phyloP scores from a whole-genome alignment of 768 basidiomycete genomes.

The Phlebiopsis gigantea region DNA sequence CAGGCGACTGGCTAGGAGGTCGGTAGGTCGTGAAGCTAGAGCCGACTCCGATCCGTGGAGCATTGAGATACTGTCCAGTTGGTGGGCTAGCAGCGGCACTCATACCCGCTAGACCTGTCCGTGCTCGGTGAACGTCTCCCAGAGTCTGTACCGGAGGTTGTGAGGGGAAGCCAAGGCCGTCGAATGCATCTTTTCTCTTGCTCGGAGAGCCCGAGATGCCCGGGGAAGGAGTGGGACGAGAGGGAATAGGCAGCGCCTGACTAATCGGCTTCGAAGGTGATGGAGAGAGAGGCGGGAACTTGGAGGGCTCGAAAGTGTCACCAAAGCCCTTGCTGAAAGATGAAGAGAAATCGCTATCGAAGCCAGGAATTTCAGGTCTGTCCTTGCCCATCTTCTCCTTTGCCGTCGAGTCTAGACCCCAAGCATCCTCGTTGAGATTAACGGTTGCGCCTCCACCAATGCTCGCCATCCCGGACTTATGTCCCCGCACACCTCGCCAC shows the following conservation, averaged over 20 bases:
- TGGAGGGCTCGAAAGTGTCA: slow-evolving; percentile 45
- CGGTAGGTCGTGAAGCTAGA: slow-evolving; percentile 22
- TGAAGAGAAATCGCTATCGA: slow-evolving; percentile 21
- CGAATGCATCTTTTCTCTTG: slow-evolving; percentile 64
- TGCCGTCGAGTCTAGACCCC: slow-evolving; percentile 17
- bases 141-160: slow-evolving; percentile 57
- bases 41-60: slow-evolving; percentile 13
- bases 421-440: slow-evolving; percentile 24
- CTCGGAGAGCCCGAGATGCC: slow-evolving; percentile 16
- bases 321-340: slow-evolving; percentile 43
- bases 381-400: slow-evolving; percentile 8
- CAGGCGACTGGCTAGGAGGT: slow-evolving; percentile 21
- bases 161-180: slow-evolving; percentile 58
- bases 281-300: slow-evolving; percentile 6
- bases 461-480: slow-evolving; percentile 24
- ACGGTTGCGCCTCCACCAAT: slow-evolving; percentile 11
- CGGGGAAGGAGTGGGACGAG: slow-evolving; percentile 14
- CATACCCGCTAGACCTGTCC: slow-evolving; percentile 54
- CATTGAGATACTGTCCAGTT: slow-evolving; percentile 10
- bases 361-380: slow-evolving; percentile 11
- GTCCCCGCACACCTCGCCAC: slow-evolving; percentile 20
- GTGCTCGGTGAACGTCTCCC: slow-evolving; percentile 67
- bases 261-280: neutral
- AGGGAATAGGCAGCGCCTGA: slow-evolving; percentile 17
- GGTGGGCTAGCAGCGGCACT: slow-evolving; percentile 6